Base-by-base conservation (phyloP, 2,329 filamentous ascomycete species). In the Arachnopeziza araneosa region DNA sequence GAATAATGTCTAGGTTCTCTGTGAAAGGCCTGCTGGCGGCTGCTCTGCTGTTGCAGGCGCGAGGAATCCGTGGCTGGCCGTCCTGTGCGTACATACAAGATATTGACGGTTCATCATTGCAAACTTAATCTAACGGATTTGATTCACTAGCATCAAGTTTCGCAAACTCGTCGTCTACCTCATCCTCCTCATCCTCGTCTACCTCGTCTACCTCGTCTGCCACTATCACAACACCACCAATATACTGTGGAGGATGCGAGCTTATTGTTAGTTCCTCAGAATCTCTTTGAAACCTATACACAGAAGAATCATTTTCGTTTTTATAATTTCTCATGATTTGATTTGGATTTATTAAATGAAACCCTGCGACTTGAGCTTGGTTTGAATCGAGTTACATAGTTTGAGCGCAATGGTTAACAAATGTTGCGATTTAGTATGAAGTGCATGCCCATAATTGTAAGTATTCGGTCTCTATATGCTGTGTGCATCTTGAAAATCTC, bases 101-200 rank as follows among this genome's bases (percentile, higher is more conserved):
- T 17, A 4, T 32, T 7, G 7, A 32, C 36, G 17, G 17, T 5
- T 7, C 17, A 8, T 44, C 36, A 5, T 44, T 14, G 10, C 36
- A 12, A 14, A 44, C 12, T 44, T 44, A 3, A 14, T 44, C 36
- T 7, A 44, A 44, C 17, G 6, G 36, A 19, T 19, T 44, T 44
- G 36, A 14, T 14, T 44, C 36, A 12, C 17, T 44, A 44, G 36
- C 36, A 5, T 30, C 26, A 44, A 44, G 36, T 44, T 44, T 7
- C 36, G 36, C 36, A 44, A 44, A 44, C 36, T 44, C 36, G 12
- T 44, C 36, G 36, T 44, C 36, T 44, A 44, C 36, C 36, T 44
- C 24, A 53, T 53, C 52, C 4, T 12, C 30, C 19, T 54, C n/a
- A 2, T 8, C 92, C 71, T 96, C 91, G 21, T 36, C 30, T 30